Evolutionary conservation across 345 rosid genomes (phyloP).

Genomic region (Brassica incana): DNA sequence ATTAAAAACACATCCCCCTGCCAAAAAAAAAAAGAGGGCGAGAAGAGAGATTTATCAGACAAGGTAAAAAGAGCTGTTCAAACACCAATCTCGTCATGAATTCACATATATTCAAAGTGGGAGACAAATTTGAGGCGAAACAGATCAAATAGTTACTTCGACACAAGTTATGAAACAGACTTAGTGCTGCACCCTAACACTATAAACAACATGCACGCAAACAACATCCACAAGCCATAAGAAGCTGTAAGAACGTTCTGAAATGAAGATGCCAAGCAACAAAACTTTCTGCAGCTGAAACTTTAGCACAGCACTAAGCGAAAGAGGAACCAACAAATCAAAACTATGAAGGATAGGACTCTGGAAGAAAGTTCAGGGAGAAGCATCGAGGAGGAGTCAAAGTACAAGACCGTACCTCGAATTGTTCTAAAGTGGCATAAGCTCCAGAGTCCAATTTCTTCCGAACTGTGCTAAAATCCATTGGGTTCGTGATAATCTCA

Average conservation of each 20-base stretch:
- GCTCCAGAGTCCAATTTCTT: slow-evolving; percentile 66
- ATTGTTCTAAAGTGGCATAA: slow-evolving; percentile 75
- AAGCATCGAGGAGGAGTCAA: not conserved
- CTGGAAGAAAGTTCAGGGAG: not conserved
- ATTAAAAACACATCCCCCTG: slow-evolving; percentile 85
- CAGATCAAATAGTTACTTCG: not conserved
- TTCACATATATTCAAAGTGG: slow-evolving; percentile 2
- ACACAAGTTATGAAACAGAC: slow-evolving; percentile 15
- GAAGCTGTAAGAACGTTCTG: not conserved
- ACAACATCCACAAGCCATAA: not conserved
- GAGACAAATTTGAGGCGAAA: slow-evolving; percentile 1
- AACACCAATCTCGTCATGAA: slow-evolving; percentile 5
- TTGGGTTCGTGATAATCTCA: slow-evolving; percentile 75
- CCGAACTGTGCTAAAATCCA: slow-evolving; percentile 86
- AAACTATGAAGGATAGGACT: not conserved
- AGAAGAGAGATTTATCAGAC: not conserved
- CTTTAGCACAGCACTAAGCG: not conserved
- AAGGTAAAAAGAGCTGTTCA: not conserved
- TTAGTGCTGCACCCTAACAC: not conserved
- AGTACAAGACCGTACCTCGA: slow-evolving; percentile 58
- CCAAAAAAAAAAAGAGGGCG: slow-evolving; percentile 6
- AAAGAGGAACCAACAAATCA: not conserved
- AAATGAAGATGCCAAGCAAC: not conserved
- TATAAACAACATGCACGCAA: not conserved
- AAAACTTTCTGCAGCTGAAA: slow-evolving; percentile 17